Evolutionary conservation across 169 alveolate species (phyloP), one percentile per base, ranked within the genome.

Genomic region (Cryptosporidium canis): DNA sequence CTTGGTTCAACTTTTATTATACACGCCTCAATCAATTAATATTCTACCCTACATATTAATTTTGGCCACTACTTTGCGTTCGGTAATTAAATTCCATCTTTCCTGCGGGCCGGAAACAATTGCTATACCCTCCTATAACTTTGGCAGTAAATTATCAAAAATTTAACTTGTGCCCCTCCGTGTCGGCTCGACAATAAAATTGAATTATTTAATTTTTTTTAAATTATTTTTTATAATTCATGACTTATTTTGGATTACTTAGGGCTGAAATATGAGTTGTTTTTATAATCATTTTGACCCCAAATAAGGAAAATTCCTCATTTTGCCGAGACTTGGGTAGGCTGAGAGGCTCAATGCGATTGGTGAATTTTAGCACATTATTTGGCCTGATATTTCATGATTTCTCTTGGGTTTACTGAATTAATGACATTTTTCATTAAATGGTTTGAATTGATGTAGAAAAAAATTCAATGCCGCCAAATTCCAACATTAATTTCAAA

Each of bases 91-190:
- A 61, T 51, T 39, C 68, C 41, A 61, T 61, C 68, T 61, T 61
- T 61, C 47, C 68, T 61, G 68, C 68, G 68, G 68, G 68, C 68
- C 68, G 18, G 68, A 61, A 61, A 35, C 33, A 12, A 29, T 18
- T 29, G 7, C 29, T 29, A 61, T 61, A 61, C 48, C 48, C 68
- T 61, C 68, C 27, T 29, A 27, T 61, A 31, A 61, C 48, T 61
- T 61, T 61, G 48, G 68, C 68, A 61, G 68, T 31, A 61, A 61
- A 61, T 29, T 33, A 61, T 9, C 44, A 61, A 61, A 61, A 61
- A 61, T 61, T 61, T 11, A 31, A 35, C 45, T 33, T 27, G 14
- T 61, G 68, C 68, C 68, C 68, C 68, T 61, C 68, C 68, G 24
- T 61, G 45, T 44, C 68, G 68, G 68, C 24, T 61, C 12, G 3